phyloP scores from a whole-genome alignment of 2,329 filamentous ascomycete species.

The Alternaria arbusti region DNA sequence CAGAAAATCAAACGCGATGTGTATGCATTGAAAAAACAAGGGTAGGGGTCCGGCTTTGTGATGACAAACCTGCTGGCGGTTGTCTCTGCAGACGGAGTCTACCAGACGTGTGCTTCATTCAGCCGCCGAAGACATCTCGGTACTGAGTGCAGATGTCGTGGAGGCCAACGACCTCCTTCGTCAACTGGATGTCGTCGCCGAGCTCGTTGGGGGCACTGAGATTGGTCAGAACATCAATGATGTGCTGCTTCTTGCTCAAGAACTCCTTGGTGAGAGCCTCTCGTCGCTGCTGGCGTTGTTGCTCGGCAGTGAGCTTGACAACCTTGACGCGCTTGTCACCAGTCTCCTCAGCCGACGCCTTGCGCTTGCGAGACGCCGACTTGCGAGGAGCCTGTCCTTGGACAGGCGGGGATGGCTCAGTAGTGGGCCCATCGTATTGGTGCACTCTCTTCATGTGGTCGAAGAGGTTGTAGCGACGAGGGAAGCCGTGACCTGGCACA shows the following conservation, averaged over 20 bases:
- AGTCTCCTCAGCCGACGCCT: constrained; percentile 40
- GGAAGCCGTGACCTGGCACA: constrained; percentile 84
- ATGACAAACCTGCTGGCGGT: constrained; percentile 39
- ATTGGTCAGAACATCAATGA: constrained; percentile 41
- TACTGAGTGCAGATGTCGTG: constrained; percentile 45
- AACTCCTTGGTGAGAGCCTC: constrained; percentile 41
- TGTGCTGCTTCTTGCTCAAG: constrained; percentile 42
- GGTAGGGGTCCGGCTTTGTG: constrained; percentile 24
- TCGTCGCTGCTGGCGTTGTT: constrained; percentile 42
- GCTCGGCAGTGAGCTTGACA: constrained; percentile 40
- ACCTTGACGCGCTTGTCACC: constrained; percentile 44
- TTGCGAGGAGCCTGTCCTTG: constrained; percentile 35
- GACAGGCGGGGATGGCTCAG: constrained; percentile 41
- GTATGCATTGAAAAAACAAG: constrained; percentile 23
- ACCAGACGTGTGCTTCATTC: constrained; percentile 28
- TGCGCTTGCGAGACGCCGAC: constrained; percentile 43
- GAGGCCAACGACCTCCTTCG: constrained; percentile 42
- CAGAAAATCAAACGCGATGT: constrained; percentile 32
- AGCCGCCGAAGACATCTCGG: constrained; percentile 41
- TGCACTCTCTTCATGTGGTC: constrained; percentile 98
- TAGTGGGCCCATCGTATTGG: constrained; percentile 56
- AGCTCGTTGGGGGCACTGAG: constrained; percentile 45
- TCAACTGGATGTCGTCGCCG: constrained; percentile 42
- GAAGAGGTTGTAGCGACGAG: constrained; percentile 91
- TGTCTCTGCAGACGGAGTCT: constrained; percentile 27